Base-by-base conservation (phyloP, 441 rosid species). In the Metrosideros polymorpha region DNA sequence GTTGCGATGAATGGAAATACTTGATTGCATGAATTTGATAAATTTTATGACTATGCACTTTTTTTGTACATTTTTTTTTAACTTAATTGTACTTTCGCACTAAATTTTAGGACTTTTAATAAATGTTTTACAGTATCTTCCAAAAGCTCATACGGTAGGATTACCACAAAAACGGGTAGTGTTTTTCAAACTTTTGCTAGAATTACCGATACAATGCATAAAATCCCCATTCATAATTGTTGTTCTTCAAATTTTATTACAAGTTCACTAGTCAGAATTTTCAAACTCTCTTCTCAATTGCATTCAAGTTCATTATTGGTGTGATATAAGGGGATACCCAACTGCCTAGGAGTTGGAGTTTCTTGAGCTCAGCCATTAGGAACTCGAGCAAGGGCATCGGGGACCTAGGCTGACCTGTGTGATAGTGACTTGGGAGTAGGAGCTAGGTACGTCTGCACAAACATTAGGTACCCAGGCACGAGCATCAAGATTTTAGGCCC, bases 1-100 rank as follows among this genome's bases (percentile, higher is more conserved):
- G n/a, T n/a, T n/a, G 29, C 1, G 63, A 57, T n/a, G 32, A 57
- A 27, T 27, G 29, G 29, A 57, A 57, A 57, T 57, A n/a, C 8
- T 12, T 57, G 18, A 57, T 57, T 57, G 63, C 63, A n/a, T 17
- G n/a, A n/a, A 57, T 57, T 57, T 17, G 18, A 12, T n/a, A 6
- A 57, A 57, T 57, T 56, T 56, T 57, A 27, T 30, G 63, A 57
- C 32, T 6, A 57, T n/a, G 17, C 8, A 57, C 32, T n/a, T 57
- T 12, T 56, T 56, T 57, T 57, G 2, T 3, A n/a, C 27, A 3
- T n/a, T n/a, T n/a, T 57, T n/a, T 12, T 56, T 56, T 1, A 56
- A 56, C 4, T 56, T 56, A 27, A 56, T 3, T 27, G 14, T 57
- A 57, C 0, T 6, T 27, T 57, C 18, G 0, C 0, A 0, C 17